Percentiles rank a stretch among this genome's conserved stretches.
Evolutionary conservation across 305 asterid genomes (phyloP).

Genomic region (Rubia balearica): DNA sequence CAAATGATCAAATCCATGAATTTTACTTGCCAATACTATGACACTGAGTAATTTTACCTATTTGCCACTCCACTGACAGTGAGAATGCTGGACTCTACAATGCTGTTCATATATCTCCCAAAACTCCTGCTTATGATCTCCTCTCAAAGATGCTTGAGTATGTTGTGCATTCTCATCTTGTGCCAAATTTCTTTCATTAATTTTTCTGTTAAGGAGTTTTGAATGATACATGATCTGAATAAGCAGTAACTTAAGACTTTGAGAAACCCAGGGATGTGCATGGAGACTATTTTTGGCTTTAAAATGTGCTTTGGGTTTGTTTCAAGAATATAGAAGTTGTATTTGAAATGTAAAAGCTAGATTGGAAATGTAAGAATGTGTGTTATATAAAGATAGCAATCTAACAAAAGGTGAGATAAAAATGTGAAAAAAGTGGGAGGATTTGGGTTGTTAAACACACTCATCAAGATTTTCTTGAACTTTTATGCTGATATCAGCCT

Average conservation of each 20-base stretch:
- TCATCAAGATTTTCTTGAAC: background rate
- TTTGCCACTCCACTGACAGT: conserved; percentile 37
- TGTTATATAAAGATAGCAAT: background rate
- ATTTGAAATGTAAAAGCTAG: background rate
- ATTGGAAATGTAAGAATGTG: background rate
- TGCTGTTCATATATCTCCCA: conserved; percentile 74
- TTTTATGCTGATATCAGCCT: conserved; percentile 1
- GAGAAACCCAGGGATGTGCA: background rate
- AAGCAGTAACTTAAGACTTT: background rate
- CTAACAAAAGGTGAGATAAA: background rate
- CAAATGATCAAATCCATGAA: conserved; percentile 11
- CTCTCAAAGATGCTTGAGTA: conserved; percentile 99
- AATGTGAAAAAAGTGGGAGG: background rate
- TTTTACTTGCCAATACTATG: conserved; percentile 13
- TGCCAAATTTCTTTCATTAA: conserved; percentile 15
- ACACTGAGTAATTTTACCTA: conserved; percentile 14
- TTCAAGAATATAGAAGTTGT: background rate
- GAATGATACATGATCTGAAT: background rate
- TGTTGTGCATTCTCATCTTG: conserved; percentile 26
- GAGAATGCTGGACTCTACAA: conserved; percentile 83
- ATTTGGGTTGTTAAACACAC: background rate
- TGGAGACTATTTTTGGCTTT: background rate
- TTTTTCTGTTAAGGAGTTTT: conserved; percentile 6
- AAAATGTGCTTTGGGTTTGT: background rate
- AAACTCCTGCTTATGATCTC: conserved; percentile 91